Evolutionary conservation across 768 basidiomycete species (phyloP).

Genomic region (Agrocybe praecox): DNA sequence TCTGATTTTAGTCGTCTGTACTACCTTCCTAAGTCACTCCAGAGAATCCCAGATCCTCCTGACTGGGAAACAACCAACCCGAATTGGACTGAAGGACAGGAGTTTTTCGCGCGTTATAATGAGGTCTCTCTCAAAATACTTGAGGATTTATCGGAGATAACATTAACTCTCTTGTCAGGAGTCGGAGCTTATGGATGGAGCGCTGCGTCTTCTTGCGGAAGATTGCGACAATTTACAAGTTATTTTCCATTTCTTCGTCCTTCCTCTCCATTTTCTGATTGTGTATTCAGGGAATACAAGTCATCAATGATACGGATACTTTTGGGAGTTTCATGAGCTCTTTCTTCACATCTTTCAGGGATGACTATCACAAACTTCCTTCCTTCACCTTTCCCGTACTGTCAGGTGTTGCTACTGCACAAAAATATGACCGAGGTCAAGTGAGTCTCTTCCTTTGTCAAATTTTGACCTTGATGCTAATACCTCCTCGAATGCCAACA

Average conservation of each 20-base stretch:
- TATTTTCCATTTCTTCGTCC: neutral
- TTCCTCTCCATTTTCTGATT: neutral
- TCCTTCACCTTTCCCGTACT: conserved; percentile 59
- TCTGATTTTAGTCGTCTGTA: conserved; percentile 69
- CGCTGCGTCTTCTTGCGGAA: conserved; percentile 68
- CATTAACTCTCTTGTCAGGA: conserved; percentile 40
- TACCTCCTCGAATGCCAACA: conserved; percentile 32
- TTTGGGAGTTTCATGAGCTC: conserved; percentile 70
- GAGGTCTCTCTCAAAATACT: conserved; percentile 37
- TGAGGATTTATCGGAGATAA: neutral
- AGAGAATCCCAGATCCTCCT: conserved; percentile 59
- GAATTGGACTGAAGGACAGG: conserved; percentile 58
- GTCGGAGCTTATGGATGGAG: conserved; percentile 66
- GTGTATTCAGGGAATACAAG: conserved; percentile 61
- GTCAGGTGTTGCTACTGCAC: conserved; percentile 40
- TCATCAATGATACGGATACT: conserved; percentile 58
- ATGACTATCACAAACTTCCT: conserved; percentile 69
- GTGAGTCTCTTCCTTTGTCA: conserved; percentile 35
- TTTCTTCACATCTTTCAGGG: conserved; percentile 62
- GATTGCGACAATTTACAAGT: conserved; percentile 80
- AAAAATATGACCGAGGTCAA: conserved; percentile 36
- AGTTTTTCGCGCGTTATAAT: conserved; percentile 55
- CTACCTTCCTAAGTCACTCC: conserved; percentile 66
- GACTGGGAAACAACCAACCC: conserved; percentile 56
- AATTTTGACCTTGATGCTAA: neutral